Conservation (phyloP, 2,329 filamentous ascomycete species). For the Epichloe festucae region DNA sequence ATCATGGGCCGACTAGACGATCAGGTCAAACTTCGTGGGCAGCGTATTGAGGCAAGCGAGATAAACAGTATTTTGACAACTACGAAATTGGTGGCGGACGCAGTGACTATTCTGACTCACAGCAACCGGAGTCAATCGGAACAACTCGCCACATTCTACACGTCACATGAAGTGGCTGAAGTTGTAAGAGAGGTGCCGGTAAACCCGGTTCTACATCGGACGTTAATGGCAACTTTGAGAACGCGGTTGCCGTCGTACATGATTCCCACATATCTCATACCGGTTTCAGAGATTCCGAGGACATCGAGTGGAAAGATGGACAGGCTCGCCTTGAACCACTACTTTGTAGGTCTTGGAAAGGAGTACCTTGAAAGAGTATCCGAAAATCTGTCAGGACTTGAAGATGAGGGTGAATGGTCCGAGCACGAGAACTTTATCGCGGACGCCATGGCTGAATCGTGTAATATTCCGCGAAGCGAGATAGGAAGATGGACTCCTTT, state of each 20-base stretch:
- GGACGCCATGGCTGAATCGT: slow-evolving; percentile 35
- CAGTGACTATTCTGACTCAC: slow-evolving; percentile 47
- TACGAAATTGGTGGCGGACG: slow-evolving; percentile 41
- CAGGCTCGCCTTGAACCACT: slow-evolving; percentile 34
- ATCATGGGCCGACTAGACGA: slow-evolving; percentile 64
- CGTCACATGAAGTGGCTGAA: slow-evolving; percentile 24
- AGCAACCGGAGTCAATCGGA: slow-evolving; percentile 25
- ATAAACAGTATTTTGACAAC: slow-evolving; percentile 51
- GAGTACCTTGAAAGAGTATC: slow-evolving; percentile 29
- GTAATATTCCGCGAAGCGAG: slow-evolving; percentile 28
- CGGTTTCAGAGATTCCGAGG: slow-evolving; percentile 54
- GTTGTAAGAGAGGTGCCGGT: slow-evolving; percentile 26
- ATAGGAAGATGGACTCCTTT: slow-evolving; percentile 59
- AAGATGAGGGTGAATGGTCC: slow-evolving; percentile 33
- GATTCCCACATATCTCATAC: slow-evolving; percentile 63
- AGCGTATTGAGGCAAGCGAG: slow-evolving; percentile 67
- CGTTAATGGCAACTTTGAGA: slow-evolving; percentile 42
- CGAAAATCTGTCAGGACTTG: slow-evolving; percentile 13
- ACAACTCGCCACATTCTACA: slow-evolving; percentile 58
- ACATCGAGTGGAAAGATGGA: slow-evolving; percentile 68
- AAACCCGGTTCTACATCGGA: slow-evolving; percentile 20
- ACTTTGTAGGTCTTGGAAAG: slow-evolving; percentile 33
- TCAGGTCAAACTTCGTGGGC: slow-evolving; percentile 71
- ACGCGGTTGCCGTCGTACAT: slow-evolving; percentile 58
- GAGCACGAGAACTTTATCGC: slow-evolving; percentile 43